Percentiles rank a stretch among this genome's conserved stretches.
phyloP scores from a whole-genome alignment of 2,329 filamentous ascomycete species.

The Ilyonectria sp. region DNA sequence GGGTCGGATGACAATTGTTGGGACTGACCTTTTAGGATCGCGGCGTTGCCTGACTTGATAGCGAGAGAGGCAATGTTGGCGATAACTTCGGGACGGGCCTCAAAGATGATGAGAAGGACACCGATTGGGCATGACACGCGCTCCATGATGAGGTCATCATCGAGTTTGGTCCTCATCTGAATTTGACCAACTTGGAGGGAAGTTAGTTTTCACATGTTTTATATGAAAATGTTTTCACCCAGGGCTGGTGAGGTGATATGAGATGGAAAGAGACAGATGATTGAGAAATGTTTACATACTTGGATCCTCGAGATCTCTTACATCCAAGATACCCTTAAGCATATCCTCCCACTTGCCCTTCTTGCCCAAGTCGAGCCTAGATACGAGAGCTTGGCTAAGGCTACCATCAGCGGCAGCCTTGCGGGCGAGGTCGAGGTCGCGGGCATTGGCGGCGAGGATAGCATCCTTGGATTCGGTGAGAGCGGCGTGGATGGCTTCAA shows the following conservation, averaged over 20 bases:
- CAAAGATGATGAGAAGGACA: slow-evolving; percentile 98
- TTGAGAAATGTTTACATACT: slow-evolving; percentile 66
- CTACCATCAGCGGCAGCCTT: slow-evolving; percentile 81
- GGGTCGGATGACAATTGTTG: not conserved
- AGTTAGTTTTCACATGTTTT: slow-evolving; percentile 5
- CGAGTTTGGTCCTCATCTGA: slow-evolving; percentile 86
- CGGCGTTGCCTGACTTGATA: slow-evolving; percentile 97
- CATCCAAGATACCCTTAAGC: slow-evolving; percentile 94
- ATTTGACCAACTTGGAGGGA: slow-evolving; percentile 79
- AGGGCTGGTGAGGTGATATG: not conserved
- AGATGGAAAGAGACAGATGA: not conserved
- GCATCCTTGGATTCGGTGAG: slow-evolving; percentile 77
- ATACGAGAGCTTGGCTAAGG: slow-evolving; percentile 86
- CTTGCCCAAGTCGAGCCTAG: slow-evolving; percentile 87
- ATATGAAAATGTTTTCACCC: not conserved
- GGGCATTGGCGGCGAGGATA: slow-evolving; percentile 89
- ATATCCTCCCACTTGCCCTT: slow-evolving; percentile 98
- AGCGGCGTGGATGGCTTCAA: slow-evolving; percentile 87
- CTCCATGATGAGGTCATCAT: slow-evolving; percentile 88
- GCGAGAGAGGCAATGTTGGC: slow-evolving; percentile 97
- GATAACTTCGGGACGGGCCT: slow-evolving; percentile 97
- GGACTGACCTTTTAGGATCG: slow-evolving; percentile 88
- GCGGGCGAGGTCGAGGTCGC: slow-evolving; percentile 82
- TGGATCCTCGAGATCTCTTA: slow-evolving; percentile 87
- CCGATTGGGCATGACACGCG: slow-evolving; percentile 95